phyloP scores from a whole-genome alignment of 768 basidiomycete genomes.

The Ramaria sp. region DNA sequence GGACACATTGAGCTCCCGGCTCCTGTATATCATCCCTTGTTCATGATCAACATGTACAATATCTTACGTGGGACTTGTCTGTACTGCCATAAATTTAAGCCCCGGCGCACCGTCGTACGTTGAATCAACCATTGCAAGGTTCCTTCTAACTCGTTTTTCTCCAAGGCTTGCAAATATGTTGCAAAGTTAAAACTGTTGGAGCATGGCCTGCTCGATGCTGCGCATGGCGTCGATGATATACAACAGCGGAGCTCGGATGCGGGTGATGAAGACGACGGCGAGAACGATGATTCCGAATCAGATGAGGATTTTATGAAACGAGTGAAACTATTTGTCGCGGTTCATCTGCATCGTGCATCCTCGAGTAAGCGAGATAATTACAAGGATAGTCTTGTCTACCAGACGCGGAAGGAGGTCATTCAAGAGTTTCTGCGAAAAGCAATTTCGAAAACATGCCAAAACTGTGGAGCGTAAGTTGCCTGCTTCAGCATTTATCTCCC shows the following conservation, averaged over 20 bases:
- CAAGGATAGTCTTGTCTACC: slow-evolving; percentile 82
- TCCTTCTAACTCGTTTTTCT: neutral
- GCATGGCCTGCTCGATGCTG: slow-evolving; percentile 76
- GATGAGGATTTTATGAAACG: slow-evolving; percentile 50
- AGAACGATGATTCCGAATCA: slow-evolving; percentile 43
- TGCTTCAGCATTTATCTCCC: slow-evolving; percentile 6
- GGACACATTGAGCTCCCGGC: slow-evolving; percentile 95
- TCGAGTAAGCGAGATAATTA: slow-evolving; percentile 68
- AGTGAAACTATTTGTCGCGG: slow-evolving; percentile 54
- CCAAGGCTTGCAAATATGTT: slow-evolving; percentile 74
- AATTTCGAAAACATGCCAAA: slow-evolving; percentile 65
- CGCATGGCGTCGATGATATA: slow-evolving; percentile 65
- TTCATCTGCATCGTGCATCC: slow-evolving; percentile 33
- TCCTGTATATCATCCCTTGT: slow-evolving; percentile 93
- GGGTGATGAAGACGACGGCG: slow-evolving; percentile 30
- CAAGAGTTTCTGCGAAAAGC: slow-evolving; percentile 67
- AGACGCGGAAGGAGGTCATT: slow-evolving; percentile 75
- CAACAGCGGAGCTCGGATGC: slow-evolving; percentile 30
- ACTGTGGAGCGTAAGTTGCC: slow-evolving; percentile 73
- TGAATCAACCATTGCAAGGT: slow-evolving; percentile 10
- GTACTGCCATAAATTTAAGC: slow-evolving; percentile 90
- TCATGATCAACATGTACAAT: slow-evolving; percentile 85
- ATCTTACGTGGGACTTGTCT: slow-evolving; percentile 81
- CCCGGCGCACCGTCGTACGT: slow-evolving; percentile 59
- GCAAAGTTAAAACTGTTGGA: slow-evolving; percentile 85